phyloP scores from a whole-genome alignment of 2,329 filamentous ascomycete species.

The Paraconiothyrium brasiliense region DNA sequence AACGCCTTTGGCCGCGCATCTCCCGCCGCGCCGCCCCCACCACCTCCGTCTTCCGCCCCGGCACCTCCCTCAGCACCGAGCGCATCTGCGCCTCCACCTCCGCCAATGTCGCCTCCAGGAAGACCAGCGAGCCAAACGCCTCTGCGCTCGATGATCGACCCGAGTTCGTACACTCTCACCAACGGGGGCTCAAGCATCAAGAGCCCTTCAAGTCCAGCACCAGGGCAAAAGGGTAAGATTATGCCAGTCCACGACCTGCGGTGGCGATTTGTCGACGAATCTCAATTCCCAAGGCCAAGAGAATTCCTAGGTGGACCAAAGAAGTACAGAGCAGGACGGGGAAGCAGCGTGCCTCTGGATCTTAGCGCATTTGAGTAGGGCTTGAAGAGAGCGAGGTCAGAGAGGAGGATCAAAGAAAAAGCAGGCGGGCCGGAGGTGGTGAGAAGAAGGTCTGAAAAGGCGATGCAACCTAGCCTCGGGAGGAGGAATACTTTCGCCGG shows the following conservation, averaged over 20 bases:
- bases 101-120: conserved; percentile 37
- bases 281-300: conserved; percentile 82
- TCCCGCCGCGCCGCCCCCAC: conserved; percentile 53
- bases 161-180: conserved; percentile 74
- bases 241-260: conserved; percentile 77
- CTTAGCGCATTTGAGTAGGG: conserved; percentile 66
- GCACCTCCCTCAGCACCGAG: conserved; percentile 50
- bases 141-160: conserved; percentile 73
- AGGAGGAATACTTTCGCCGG: conserved; percentile 5
- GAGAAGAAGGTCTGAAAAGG: not conserved
- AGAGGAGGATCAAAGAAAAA: not conserved
- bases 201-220: conserved; percentile 33
- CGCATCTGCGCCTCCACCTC: conserved; percentile 52
- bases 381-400: not conserved
- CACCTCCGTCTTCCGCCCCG: conserved; percentile 58
- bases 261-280: conserved; percentile 88
- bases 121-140: conserved; percentile 54
- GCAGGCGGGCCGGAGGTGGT: not conserved
- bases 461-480: not conserved
- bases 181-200: conserved; percentile 48
- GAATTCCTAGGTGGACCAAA: conserved; percentile 78
- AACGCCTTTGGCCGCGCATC: conserved; percentile 63
- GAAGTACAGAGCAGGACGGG: conserved; percentile 87
- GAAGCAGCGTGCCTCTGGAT: conserved; percentile 93
- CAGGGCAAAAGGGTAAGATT: conserved; percentile 38